phyloP scores from a whole-genome alignment of 306 rosid species.

The Vigna mungo region DNA sequence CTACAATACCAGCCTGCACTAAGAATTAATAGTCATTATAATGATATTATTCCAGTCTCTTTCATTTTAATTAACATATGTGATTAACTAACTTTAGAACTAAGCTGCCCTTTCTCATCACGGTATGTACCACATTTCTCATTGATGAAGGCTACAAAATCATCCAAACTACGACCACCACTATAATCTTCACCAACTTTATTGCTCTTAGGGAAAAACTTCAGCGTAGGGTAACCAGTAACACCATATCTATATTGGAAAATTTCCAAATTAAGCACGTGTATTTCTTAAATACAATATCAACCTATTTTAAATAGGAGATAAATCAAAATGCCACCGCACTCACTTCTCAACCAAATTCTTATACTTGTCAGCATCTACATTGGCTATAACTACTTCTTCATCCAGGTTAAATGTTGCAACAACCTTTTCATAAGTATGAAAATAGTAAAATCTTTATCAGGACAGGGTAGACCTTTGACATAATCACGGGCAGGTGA shows the following conservation, averaged over 20 bases:
- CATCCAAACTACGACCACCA: conserved; percentile 80
- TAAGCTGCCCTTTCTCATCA: conserved; percentile 77
- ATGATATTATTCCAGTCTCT: background rate
- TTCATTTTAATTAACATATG: conserved; percentile 2
- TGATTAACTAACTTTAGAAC: conserved; percentile 61
- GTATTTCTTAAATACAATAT: conserved; percentile 30
- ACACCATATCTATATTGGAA: conserved; percentile 72
- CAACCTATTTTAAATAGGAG: conserved; percentile 23
- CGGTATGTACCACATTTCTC: conserved; percentile 80
- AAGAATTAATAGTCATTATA: conserved; percentile 22
- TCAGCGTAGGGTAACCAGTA: conserved; percentile 77
- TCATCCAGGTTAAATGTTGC: conserved; percentile 73
- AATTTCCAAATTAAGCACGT: conserved; percentile 31
- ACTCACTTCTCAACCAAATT: conserved; percentile 87
- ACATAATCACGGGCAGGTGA: conserved; percentile 19
- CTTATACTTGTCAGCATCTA: conserved; percentile 78
- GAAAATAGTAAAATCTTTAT: conserved; percentile 27
- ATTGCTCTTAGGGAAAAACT: conserved; percentile 64
- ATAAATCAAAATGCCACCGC: conserved; percentile 8
- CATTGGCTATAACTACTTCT: conserved; percentile 74
- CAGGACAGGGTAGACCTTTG: conserved; percentile 28
- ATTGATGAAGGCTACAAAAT: conserved; percentile 77
- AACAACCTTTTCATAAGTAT: conserved; percentile 90
- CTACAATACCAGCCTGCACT: conserved; percentile 78
- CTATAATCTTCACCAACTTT: conserved; percentile 68